These are phyloP conservation scores for Coemansia sp. DNA, from an alignment of 192 early-diverging fungal genomes.

Conservation along the genomic window DNA sequence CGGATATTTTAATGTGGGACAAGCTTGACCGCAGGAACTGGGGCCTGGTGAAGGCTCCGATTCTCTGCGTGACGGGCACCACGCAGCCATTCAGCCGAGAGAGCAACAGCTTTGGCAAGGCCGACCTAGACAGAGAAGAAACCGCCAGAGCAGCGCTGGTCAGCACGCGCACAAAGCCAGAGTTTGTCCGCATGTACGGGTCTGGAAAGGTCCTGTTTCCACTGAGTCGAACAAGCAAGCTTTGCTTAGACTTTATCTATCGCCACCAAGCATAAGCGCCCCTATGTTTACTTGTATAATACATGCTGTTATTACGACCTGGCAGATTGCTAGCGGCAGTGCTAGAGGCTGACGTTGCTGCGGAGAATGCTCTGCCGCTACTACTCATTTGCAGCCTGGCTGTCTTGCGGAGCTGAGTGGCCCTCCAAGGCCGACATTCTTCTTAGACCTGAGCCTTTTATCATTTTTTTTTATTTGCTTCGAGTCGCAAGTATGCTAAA, in stretches of 20 bases:
- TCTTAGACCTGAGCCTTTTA: too few species aligned
- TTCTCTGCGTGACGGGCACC: constrained; percentile 37
- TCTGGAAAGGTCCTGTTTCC: constrained; percentile 46
- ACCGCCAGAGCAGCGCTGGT: constrained; percentile 36
- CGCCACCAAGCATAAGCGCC: constrained; percentile 7
- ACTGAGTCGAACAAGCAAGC: constrained; percentile 26
- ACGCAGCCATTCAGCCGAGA: not conserved
- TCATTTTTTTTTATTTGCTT: not conserved
- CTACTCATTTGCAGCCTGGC: not conserved
- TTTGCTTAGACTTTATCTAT: constrained; percentile 49
- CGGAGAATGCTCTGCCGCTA: not conserved
- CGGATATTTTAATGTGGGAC: constrained; percentile 40
- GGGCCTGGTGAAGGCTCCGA: constrained; percentile 37
- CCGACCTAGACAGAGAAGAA: constrained; percentile 26
- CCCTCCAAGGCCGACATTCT: not conserved
- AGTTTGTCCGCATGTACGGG: constrained; percentile 42
- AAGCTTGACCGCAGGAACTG: constrained; percentile 35
- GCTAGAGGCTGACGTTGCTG: too few species aligned
- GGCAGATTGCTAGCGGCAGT: too few species aligned
- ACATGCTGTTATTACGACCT: too few species aligned
- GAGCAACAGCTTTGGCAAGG: not conserved
- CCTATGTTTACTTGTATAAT: not conserved
- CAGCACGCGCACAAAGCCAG: constrained; percentile 25
- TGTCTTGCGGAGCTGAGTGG: not conserved
- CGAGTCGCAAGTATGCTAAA: not conserved